phyloP scores from a whole-genome alignment of 1,139 yeast species.

The Pichia sp. region DNA sequence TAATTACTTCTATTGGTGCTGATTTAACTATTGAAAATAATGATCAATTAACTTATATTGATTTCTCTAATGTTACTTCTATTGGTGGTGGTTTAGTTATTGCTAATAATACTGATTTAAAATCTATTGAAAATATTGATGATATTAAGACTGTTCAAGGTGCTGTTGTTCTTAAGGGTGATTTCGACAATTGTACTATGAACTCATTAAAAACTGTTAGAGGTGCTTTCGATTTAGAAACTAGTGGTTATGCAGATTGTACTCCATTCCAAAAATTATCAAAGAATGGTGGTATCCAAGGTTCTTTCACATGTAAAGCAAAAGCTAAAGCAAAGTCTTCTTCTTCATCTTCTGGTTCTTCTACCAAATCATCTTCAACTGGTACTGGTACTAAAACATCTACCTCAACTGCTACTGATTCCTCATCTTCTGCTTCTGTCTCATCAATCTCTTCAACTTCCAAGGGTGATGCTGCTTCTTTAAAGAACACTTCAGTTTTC shows the following conservation, averaged over 20 bases:
- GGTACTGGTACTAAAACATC: slow-evolving; percentile 28
- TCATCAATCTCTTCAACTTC: slow-evolving; percentile 21
- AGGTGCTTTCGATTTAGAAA: slow-evolving; percentile 86
- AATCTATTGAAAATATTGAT: slow-evolving; percentile 65
- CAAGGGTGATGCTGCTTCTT: slow-evolving; percentile 23
- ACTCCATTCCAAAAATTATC: slow-evolving; percentile 60
- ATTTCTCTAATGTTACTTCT: slow-evolving; percentile 61
- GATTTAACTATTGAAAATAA: slow-evolving; percentile 73
- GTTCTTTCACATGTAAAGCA: slow-evolving; percentile 75
- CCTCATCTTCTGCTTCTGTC: slow-evolving; percentile 16
- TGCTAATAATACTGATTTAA: slow-evolving; percentile 73
- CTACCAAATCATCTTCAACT: slow-evolving; percentile 30
- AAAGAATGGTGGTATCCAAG: slow-evolving; percentile 74
- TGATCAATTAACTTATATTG: slow-evolving; percentile 60
- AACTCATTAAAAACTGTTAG: slow-evolving; percentile 66
- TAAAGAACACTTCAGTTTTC: slow-evolving; percentile 41
- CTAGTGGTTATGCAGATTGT: slow-evolving; percentile 80
- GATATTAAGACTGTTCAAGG: slow-evolving; percentile 73
- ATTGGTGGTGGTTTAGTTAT: slow-evolving; percentile 88
- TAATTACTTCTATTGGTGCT: slow-evolving; percentile 64
- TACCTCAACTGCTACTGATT: slow-evolving; percentile 16
- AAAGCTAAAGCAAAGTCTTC: slow-evolving; percentile 40
- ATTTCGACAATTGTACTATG: slow-evolving; percentile 73
- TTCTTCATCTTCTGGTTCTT: slow-evolving; percentile 36
- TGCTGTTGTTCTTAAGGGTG: slow-evolving; percentile 76